Evolutionary conservation across 2,329 filamentous ascomycete genomes (phyloP).

Genomic region (Botrytis medusae): DNA sequence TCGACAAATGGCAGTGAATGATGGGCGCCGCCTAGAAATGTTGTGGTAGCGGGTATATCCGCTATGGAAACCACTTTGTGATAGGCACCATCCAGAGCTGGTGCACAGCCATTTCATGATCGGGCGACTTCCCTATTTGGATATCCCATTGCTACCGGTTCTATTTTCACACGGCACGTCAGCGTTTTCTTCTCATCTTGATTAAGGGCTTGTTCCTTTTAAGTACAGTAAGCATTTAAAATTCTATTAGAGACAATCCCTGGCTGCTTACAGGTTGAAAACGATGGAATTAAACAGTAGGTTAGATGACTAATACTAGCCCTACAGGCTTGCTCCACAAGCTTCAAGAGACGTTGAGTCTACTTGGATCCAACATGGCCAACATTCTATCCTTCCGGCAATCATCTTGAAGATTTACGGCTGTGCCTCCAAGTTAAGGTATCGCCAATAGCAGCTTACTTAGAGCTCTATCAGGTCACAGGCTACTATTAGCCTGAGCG

Average conservation of each 20-base stretch:
- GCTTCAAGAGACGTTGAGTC: slow-evolving; percentile 8
- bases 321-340: slow-evolving; percentile 1
- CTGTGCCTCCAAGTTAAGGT: slow-evolving; percentile 4
- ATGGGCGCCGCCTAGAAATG: slow-evolving; percentile 14
- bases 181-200: slow-evolving; percentile 1
- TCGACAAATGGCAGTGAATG: slow-evolving; percentile 17
- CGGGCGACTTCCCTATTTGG: slow-evolving; percentile 16
- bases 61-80: slow-evolving; percentile 14
- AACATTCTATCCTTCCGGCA: slow-evolving; percentile 9
- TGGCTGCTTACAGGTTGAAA: slow-evolving; percentile 18
- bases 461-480: slow-evolving; percentile 10
- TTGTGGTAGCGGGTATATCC: slow-evolving; percentile 22
- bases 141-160: slow-evolving; percentile 12
- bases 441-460: slow-evolving; percentile 6
- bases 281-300: slow-evolving; percentile 14
- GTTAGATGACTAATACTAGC: slow-evolving; percentile 18
- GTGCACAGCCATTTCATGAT: slow-evolving; percentile 20
- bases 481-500: slow-evolving; percentile 21
- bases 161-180: slow-evolving; percentile 17
- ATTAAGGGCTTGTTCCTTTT: slow-evolving; percentile 1
- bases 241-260: slow-evolving; percentile 7
- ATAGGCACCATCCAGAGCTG: slow-evolving; percentile 16
- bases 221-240: slow-evolving; percentile 17
- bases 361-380: slow-evolving; percentile 12
- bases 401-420: slow-evolving; percentile 7